These are phyloP conservation scores for Salix purpurea DNA, from an alignment of 345 rosid species.

Conservation along the genomic window DNA sequence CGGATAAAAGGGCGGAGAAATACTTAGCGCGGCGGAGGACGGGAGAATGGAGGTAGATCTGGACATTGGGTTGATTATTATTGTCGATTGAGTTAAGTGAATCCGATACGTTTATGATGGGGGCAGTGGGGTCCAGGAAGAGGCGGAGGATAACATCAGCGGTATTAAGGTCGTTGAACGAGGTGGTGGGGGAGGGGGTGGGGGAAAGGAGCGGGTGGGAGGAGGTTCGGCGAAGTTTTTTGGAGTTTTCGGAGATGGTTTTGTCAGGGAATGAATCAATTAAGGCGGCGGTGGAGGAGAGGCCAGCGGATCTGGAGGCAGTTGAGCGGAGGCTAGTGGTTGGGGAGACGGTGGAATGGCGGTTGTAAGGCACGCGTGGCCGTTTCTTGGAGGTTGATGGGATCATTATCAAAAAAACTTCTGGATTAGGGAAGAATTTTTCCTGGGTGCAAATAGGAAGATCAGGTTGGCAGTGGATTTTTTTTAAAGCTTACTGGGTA, in stretches of 20 bases:
- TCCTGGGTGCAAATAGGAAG: neutral
- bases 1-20: conserved; percentile 58
- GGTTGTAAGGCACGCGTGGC: conserved; percentile 27
- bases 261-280: conserved; percentile 16
- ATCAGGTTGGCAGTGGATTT: neutral
- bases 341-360: conserved; percentile 18
- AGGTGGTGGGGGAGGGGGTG: conserved; percentile 3
- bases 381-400: conserved; percentile 35
- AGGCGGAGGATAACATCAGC: conserved; percentile 51
- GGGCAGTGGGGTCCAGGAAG: conserved; percentile 19
- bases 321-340: neutral
- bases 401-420: conserved; percentile 8
- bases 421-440: neutral
- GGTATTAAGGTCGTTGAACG: conserved; percentile 42
- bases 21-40: conserved; percentile 54
- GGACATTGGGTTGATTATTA: conserved; percentile 24
- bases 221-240: conserved; percentile 37
- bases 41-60: conserved; percentile 57
- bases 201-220: conserved; percentile 13
- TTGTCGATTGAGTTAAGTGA: conserved; percentile 3
- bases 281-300: conserved; percentile 25
- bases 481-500: neutral
- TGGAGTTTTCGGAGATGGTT: conserved; percentile 23
- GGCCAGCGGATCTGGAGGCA: conserved; percentile 10
- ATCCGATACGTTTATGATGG: conserved; percentile 10